Evolutionary conservation across 805 yeast species (phyloP), one percentile per base, ranked within the genome.

Genomic region (Hanseniaspora lindneri): DNA sequence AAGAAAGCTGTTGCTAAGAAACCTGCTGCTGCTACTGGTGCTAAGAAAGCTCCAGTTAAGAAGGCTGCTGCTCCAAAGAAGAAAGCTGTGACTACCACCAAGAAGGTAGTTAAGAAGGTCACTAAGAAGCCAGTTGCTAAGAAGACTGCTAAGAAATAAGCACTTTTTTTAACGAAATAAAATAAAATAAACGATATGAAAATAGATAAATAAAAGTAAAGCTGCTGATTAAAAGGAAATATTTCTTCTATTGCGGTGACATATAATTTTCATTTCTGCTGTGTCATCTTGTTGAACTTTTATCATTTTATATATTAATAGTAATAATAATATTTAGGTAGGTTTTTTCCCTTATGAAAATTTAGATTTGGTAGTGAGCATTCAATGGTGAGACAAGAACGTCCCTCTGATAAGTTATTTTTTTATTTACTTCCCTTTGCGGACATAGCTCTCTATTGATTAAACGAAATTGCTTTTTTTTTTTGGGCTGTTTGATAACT

Each of bases 91-190:
- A 44, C 54, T 16, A 47, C 49, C 17, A 32, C 41, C n/a, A 50
- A 50, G 16, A 49, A 49, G 27, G 49, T 43, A 27, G 51, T 49
- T 16, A 49, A 42, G 42, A 43, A 49, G 28, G 51, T 39, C 21
- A 29, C 47, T 33, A 51, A 49, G 21, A 52, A 52, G 43, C 50
- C 50, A 27, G 42, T 53, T 30, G 44, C 49, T 52, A 60, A 57
- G 46, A 61, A 58, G n/a, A 20, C 42, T 39, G 44, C 41, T 49
- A 44, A 49, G 23, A 44, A 43, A 39, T 49, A 41, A 49, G 14
- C 25, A 9, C 13, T 17, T 3, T 39, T 33, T 24, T 24, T 25
- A 25, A 32, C n/a, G 16, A 14, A 33, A 24, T 9, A 11, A 30
- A 11, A 11, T 9, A 11, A 10, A 30, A 33, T 6, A 33, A 33